A percentile compares a stretch with the other conserved stretches of the same genome.
Evolutionary conservation across 2,329 filamentous ascomycete genomes (phyloP).

Genomic region (Albifimbria verrucaria): DNA sequence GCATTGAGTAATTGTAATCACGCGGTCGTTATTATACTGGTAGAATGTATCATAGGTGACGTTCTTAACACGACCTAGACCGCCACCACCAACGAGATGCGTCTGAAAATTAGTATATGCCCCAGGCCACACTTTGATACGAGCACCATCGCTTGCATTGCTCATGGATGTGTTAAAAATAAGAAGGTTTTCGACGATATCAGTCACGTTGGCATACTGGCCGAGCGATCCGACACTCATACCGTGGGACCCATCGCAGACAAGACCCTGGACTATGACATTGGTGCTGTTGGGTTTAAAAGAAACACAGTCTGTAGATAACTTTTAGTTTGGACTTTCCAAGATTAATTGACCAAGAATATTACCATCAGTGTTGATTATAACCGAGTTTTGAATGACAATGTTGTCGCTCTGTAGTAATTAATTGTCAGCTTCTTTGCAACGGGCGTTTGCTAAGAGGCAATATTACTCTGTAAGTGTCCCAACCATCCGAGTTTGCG

Average conservation of each 20-base stretch:
- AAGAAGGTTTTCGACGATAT: conserved; percentile 68
- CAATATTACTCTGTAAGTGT: conserved; percentile 43
- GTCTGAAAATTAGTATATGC: conserved; percentile 30
- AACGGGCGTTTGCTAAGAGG: conserved; percentile 36
- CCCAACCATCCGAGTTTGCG: conserved; percentile 62
- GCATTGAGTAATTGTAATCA: conserved; percentile 8
- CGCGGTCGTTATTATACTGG: conserved; percentile 8
- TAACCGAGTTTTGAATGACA: conserved; percentile 65
- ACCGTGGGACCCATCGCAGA: conserved; percentile 68
- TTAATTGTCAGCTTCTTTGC: neutral
- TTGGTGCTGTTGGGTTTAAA: conserved; percentile 73
- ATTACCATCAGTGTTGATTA: conserved; percentile 21
- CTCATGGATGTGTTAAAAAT: conserved; percentile 59
- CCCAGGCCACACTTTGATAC: conserved; percentile 73
- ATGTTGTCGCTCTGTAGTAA: conserved; percentile 51
- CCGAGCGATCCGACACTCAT: conserved; percentile 71
- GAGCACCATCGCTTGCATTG: conserved; percentile 61
- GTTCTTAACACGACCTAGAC: conserved; percentile 4
- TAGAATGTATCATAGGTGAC: conserved; percentile 8
- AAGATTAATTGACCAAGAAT: neutral
- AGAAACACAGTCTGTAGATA: conserved; percentile 62
- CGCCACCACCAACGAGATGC: conserved; percentile 16
- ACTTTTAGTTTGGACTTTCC: neutral
- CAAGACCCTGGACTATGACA: conserved; percentile 63
- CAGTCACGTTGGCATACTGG: conserved; percentile 60